These are phyloP conservation scores for Cynanchum wilfordii DNA, from an alignment of 257 asterid species.

Conservation along the genomic window DNA sequence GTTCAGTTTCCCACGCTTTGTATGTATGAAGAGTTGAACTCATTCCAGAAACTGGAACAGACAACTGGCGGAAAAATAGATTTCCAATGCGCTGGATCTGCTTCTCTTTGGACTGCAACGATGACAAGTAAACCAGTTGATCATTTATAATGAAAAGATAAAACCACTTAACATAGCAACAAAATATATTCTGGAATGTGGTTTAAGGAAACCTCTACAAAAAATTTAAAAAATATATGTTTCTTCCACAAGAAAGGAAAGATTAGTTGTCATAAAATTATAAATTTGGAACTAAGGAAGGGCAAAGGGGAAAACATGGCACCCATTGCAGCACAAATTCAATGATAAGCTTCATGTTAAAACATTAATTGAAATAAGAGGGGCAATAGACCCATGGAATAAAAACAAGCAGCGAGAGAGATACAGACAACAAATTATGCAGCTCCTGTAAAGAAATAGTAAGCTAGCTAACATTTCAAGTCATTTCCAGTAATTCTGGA, in stretches of 20 bases:
- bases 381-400: neutral
- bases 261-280: neutral
- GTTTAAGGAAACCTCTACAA: neutral
- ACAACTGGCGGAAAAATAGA: conserved; percentile 84
- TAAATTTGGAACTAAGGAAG: neutral
- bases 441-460: neutral
- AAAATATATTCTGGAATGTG: neutral
- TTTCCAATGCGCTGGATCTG: conserved; percentile 69
- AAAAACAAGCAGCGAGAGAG: neutral
- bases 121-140: conserved; percentile 14
- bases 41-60: conserved; percentile 68
- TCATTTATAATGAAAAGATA: conserved; percentile 4
- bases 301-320: neutral
- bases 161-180: neutral
- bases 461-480: neutral
- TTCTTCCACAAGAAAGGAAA: neutral
- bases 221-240: neutral
- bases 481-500: neutral
- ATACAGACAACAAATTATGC: neutral
- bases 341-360: neutral
- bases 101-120: conserved; percentile 72
- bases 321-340: neutral
- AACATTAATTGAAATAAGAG: neutral
- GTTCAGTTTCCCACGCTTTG: conserved; percentile 81
- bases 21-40: conserved; percentile 52